These are phyloP conservation scores for Nitzschia sp. DNA, from an alignment of 108 stramenopile genomes.

Conservation along the genomic window DNA sequence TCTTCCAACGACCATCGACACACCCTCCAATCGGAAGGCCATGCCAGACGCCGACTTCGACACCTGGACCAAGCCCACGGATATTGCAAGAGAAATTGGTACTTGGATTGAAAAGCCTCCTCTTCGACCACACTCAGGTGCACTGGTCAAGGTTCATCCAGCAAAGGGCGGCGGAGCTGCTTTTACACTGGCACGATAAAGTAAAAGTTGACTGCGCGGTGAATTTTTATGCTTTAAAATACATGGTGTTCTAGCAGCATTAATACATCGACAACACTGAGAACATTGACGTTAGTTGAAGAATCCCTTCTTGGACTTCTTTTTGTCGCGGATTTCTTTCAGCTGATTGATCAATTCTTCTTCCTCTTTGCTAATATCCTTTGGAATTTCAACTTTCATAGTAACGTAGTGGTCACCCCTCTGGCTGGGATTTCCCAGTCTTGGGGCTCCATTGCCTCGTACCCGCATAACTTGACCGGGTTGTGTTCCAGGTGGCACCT, in stretches of 20 bases:
- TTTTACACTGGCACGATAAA: conserved; percentile 59
- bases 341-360: conserved; percentile 83
- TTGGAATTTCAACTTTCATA: conserved; percentile 94
- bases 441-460: conserved; percentile 90
- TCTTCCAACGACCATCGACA: conserved; percentile 79
- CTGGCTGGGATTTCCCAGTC: conserved; percentile 70
- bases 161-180: conserved; percentile 57
- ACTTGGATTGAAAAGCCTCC: conserved; percentile 61
- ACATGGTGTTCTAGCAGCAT: background rate
- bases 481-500: conserved; percentile 96
- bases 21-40: conserved; percentile 71
- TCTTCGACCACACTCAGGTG: conserved; percentile 79
- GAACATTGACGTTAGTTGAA: conserved; percentile 27
- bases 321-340: conserved; percentile 75
- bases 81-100: conserved; percentile 80
- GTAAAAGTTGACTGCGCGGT: no score
- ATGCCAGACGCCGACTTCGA: conserved; percentile 47
- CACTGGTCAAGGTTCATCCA: conserved; percentile 78
- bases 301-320: conserved; percentile 32
- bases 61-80: conserved; percentile 68
- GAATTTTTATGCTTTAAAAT: background rate
- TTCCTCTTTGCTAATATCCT: conserved; percentile 88
- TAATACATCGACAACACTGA: background rate
- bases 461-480: conserved; percentile 95
- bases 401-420: conserved; percentile 97